Percentiles rank a stretch among this genome's conserved stretches.
Evolutionary conservation across 805 yeast species (phyloP).

Genomic region (Kazachstania taianensis): DNA sequence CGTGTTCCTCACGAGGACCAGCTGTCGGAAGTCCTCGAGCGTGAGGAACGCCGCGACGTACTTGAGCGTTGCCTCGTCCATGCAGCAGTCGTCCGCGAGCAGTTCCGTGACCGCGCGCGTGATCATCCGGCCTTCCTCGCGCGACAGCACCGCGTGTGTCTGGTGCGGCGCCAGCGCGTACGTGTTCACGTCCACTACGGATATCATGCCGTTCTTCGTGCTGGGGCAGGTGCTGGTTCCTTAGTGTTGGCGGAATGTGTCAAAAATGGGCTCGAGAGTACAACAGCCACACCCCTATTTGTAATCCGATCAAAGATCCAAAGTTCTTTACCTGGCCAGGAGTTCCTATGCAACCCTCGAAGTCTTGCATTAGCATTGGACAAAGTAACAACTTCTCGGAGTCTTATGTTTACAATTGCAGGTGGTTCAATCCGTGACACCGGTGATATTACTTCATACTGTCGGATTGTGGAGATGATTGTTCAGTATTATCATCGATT

Average conservation of each 20-base stretch:
- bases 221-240: background rate
- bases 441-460: too few species aligned
- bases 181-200: conserved; percentile 11
- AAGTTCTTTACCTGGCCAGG: too few species aligned
- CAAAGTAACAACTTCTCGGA: too few species aligned
- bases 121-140: conserved; percentile 19
- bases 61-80: conserved; percentile 34
- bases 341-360: too few species aligned
- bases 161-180: conserved; percentile 15
- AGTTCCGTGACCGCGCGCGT: conserved; percentile 13
- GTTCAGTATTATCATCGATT: too few species aligned
- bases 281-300: too few species aligned
- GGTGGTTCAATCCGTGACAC: too few species aligned
- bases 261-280: too few species aligned
- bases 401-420: too few species aligned
- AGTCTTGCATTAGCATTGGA: too few species aligned
- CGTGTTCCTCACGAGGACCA: conserved; percentile 66
- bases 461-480: too few species aligned
- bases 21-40: conserved; percentile 52
- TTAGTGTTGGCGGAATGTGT: background rate
- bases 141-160: conserved; percentile 17
- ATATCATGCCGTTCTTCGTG: background rate
- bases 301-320: too few species aligned
- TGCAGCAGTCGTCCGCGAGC: conserved; percentile 15
- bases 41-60: conserved; percentile 61